A percentile compares a stretch with the other conserved stretches of the same genome.
Conservation (phyloP, 441 rosid genomes). For the Erodium moschatum region DNA sequence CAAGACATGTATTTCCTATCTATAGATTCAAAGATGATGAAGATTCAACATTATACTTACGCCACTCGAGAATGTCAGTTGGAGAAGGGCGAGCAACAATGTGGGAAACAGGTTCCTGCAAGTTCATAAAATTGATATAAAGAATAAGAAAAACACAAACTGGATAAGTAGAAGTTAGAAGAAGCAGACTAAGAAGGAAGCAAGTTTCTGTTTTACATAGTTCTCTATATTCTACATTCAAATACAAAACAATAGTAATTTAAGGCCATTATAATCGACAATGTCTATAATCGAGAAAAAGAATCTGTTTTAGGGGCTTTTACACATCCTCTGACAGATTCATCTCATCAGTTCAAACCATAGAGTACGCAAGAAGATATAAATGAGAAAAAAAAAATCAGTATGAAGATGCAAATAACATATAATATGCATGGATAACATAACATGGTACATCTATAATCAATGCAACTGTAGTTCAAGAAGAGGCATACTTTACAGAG, state of each 20-base stretch:
- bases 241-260: background rate
- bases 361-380: background rate
- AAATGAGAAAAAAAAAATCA: constrained; percentile 5
- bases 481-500: constrained; percentile 62
- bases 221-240: background rate
- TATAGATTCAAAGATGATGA: background rate
- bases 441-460: background rate
- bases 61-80: constrained; percentile 93
- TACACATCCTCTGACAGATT: background rate
- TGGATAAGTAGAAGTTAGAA: too few relatives aligned
- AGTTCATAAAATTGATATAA: constrained; percentile 17
- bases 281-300: background rate
- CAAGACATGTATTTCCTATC: constrained; percentile 1
- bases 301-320: background rate
- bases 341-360: background rate
- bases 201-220: too few relatives aligned
- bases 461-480: constrained; percentile 1
- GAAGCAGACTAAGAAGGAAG: too few relatives aligned
- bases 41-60: constrained; percentile 41
- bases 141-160: background rate
- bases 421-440: background rate
- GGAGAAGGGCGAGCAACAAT: constrained; percentile 93
- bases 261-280: background rate
- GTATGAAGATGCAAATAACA: background rate
- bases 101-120: constrained; percentile 93